A percentile compares a stretch with the other conserved stretches of the same genome.
Conservation (phyloP, 2,329 filamentous ascomycete genomes). For the Sporothrix curviconia region DNA sequence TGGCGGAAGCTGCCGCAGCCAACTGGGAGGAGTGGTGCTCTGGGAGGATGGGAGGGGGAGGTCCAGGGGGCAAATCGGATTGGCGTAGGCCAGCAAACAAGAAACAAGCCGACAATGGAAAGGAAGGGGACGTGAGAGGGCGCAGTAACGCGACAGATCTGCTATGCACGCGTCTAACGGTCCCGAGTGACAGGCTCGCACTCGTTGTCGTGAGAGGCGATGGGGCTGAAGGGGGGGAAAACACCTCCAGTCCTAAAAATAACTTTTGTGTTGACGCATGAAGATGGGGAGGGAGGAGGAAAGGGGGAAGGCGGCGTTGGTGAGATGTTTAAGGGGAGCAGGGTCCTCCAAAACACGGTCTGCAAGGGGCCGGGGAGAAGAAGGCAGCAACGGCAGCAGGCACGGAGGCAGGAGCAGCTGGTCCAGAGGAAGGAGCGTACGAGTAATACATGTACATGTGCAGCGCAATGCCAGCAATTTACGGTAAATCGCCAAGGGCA, state of each 20-base stretch:
- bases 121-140: not conserved
- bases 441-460: too few relatives aligned
- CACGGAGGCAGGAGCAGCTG: too few relatives aligned
- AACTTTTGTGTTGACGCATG: constrained; percentile 13
- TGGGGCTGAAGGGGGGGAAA: constrained; percentile 19
- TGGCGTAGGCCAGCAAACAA: not conserved
- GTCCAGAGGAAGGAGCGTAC: too few relatives aligned
- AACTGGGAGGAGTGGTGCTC: too few relatives aligned
- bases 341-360: too few relatives aligned
- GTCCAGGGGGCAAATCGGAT: constrained; percentile 1
- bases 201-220: constrained; percentile 15
- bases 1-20: constrained; percentile 6
- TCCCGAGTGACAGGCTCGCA: constrained; percentile 2
- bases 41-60: too few relatives aligned
- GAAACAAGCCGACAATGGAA: not conserved
- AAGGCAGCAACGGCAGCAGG: not conserved
- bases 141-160: not conserved
- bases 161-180: constrained; percentile 9
- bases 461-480: too few relatives aligned
- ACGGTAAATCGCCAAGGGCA: too few relatives aligned
- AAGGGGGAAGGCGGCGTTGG: constrained; percentile 9
- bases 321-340: too few relatives aligned
- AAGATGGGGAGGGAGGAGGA: constrained; percentile 10
- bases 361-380: not conserved
- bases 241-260: constrained; percentile 20